Base-by-base conservation (phyloP, 371 early-diverging fungal genomes). In the Mucor saturninus region DNA sequence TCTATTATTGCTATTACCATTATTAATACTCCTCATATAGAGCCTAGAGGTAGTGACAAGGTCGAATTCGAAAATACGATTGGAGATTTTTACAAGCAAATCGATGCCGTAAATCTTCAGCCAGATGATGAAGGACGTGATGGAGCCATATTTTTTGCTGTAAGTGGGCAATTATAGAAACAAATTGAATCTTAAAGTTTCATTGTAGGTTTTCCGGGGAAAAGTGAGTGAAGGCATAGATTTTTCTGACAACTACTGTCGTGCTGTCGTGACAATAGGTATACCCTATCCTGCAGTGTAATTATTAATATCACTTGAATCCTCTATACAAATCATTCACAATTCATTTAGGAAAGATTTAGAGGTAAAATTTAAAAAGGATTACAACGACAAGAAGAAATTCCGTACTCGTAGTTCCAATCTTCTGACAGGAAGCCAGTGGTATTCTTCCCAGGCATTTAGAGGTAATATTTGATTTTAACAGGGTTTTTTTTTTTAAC, bases 201-300 rank as follows among this genome's bases (percentile, higher is more conserved):
- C 10, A 8, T 38, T 28, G 1, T 58, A 78, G 79, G 80, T 81
- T 1, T 95, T 88, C 67, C 80, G 97, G 30, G 99, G 99, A 3
- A 98, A 95, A 74, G 93, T 94, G 1, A 88, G 91, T 35, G 99
- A 98, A 73, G 99, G 99, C 8, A 90, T 97, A 52, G 97, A 98
- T 68, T 98, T 98, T 71, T 89, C 88, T 4, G 96, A 98, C 74
- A 74, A 85, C 40, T 84, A 87, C 45, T 93, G 94, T 43, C 85
- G 99, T 42, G 95, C 96, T 0, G 96, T 98, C 2, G 76, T 98
- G 32, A 82, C 91, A 0, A 75, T 95, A 14, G 96, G 99, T n/a
- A 94, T 98, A 60, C 99, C 99, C 0, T 98, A 75, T 63, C 96
- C 96, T 2, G 73, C 69, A 32, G 28, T 72, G 35, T 35, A 35